phyloP scores from a whole-genome alignment of 1,284 basidiomycete genomes.

The Cerrena zonata region DNA sequence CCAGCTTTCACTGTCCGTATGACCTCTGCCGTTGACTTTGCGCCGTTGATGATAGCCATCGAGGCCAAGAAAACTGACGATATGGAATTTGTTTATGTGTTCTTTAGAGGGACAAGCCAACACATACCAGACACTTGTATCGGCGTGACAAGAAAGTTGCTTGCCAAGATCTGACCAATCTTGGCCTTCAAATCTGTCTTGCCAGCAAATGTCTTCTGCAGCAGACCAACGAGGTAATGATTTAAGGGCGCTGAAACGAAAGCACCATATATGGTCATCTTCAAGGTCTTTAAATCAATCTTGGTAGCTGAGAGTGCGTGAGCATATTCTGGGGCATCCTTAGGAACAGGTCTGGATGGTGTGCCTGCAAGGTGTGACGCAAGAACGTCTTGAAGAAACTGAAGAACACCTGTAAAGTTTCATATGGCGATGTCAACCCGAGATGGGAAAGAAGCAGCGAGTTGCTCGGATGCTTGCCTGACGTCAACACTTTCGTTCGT shows the following conservation, averaged over 20 bases:
- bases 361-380: conserved; percentile 64
- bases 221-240: conserved; percentile 64
- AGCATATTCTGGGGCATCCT: conserved; percentile 47
- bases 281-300: conserved; percentile 61
- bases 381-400: conserved; percentile 77
- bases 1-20: conserved; percentile 67
- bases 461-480: conserved; percentile 38
- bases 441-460: background rate
- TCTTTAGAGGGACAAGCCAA: background rate
- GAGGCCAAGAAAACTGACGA: conserved; percentile 56
- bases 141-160: conserved; percentile 74
- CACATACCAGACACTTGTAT: conserved; percentile 64
- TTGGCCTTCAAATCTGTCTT: conserved; percentile 64
- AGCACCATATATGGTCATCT: conserved; percentile 83
- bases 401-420: conserved; percentile 47
- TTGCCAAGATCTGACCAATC: conserved; percentile 71
- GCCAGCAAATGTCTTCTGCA: conserved; percentile 76
- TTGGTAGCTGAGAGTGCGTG: conserved; percentile 53
- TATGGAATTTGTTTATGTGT: conserved; percentile 4
- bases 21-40: conserved; percentile 61
- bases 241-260: conserved; percentile 79
- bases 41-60: conserved; percentile 83
- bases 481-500: conserved; percentile 69
- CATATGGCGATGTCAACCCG: background rate
- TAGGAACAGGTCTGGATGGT: conserved; percentile 44